Evolutionary conservation across 176 grass and related monocot species (phyloP), one percentile per base, ranked within the genome.

Genomic region (Panicum miliaceum): DNA sequence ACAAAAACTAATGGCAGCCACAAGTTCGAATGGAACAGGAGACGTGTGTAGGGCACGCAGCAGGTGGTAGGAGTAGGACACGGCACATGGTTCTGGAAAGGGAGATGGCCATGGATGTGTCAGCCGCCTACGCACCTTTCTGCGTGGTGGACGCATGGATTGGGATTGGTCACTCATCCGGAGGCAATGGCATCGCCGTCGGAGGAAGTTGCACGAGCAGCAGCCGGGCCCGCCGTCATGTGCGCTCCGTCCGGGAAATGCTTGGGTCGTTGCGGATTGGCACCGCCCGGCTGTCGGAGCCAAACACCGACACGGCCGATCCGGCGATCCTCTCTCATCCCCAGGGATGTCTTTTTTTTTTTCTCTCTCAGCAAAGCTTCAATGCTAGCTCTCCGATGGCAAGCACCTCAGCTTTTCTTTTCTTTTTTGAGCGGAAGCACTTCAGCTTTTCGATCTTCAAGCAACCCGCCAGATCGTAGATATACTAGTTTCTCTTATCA

Each of bases 11-110:
- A 20, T 67, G 4, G 68, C 41, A 27, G 68, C 68, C 22, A 47
- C 68, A 47, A 4, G 42, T 47, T 71, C 26, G n/a, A 26, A 71
- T 26, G 68, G 41, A 71, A 71, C 12, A 71, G 68, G 68, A 71
- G 41, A 47, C 14, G 22, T 20, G 3, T 69, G 67, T 69, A 69
- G 38, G 69, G 13, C 69, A 16, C 1, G 68, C n/a, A 71, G 23
- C 2, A 50, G 12, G 4, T 71, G 12, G 4, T 71, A 23, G 25
- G 25, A 50, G 4, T 71, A 23, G 25, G 25, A 50, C 45, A 73
- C 45, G 45, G 70, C 45, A 73, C 70, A 73, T 73, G 45, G 70
- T 23, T 23, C 25, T 4, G 26, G 69, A 15, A 23, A 22, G 4
- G 25, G 35, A n/a, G 65, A n/a, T 19, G 16, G 50, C 12, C 15